phyloP scores from a whole-genome alignment of 257 asterid genomes.

The Nicotiana otophora region DNA sequence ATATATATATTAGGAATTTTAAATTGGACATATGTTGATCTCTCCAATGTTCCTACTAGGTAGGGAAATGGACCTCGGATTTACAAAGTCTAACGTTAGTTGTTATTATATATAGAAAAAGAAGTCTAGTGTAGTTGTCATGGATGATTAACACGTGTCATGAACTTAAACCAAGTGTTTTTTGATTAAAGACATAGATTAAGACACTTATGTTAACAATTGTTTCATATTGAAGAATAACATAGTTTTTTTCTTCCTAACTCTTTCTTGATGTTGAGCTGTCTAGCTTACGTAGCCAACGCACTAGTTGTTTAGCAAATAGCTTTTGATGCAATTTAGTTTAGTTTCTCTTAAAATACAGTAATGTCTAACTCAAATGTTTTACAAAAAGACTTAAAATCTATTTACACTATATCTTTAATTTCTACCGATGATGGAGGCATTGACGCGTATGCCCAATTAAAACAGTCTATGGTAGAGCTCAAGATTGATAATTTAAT shows the following conservation, averaged over 20 bases:
- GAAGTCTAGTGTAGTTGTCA: neutral
- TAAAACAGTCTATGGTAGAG: too few relatives aligned
- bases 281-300: neutral
- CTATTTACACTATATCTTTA: neutral
- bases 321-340: neutral
- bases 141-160: constrained; percentile 1
- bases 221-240: neutral
- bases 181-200: neutral
- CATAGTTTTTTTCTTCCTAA: neutral
- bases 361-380: neutral
- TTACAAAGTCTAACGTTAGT: neutral
- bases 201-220: neutral
- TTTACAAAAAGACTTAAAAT: neutral
- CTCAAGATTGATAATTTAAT: too few relatives aligned
- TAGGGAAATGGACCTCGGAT: neutral
- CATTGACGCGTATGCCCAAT: neutral
- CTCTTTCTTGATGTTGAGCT: neutral
- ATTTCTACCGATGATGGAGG: neutral
- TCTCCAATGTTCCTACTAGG: constrained; percentile 6
- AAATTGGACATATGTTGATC: neutral
- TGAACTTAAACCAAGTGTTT: neutral
- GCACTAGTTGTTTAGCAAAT: neutral
- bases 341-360: neutral
- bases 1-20: neutral
- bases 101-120: neutral